Evolutionary conservation across 1,139 yeast genomes (phyloP), one percentile per base, ranked within the genome.

Genomic region (Kodamaea sp.): DNA sequence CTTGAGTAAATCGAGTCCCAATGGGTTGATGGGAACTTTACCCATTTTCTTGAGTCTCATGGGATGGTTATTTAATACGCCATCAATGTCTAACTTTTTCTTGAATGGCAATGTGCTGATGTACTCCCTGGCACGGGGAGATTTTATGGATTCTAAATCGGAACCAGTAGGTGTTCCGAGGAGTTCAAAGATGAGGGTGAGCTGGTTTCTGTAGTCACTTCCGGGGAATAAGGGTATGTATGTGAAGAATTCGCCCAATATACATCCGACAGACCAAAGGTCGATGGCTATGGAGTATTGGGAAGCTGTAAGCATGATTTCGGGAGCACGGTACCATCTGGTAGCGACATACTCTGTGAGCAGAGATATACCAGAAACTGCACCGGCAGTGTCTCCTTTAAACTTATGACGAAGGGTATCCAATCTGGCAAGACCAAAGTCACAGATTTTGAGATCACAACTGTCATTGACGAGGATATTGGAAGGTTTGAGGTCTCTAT

Each of bases 381-480:
- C 29, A n/a, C 38, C 73, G 18, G 65, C 61, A 38, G 69, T 60
- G 22, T 59, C 62, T 24, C 59, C 60, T 8, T 59, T 51, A 2
- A 60, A 53, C 5, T 34, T 39, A 6, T 29, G 37, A 6, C 37
- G 29, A 8, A 39, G 32, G 18, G 57, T 59, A 10, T 62, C 59
- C 10, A 73, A 56, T 41, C 80, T 61, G 2, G 79, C 75, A 20
- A 78, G 52, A 8, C 87, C 98, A 59, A 92, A 92, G 65, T 92
- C 98, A 67, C 97, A 90, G 51, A 92, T 92, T 61, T 90, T 90
- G 55, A 92, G 72, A 63, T 92, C 97, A 66, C 97, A 92, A 62
- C 90, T 89, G 65, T 90, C 97, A 58, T 90, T 90, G 51, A 92
- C 86, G 43, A 92, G 72, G 43, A 92, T 87, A 62, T 92, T 92